Evolutionary conservation across 805 yeast species (phyloP), one percentile per base, ranked within the genome.

Genomic region (Myxozyma neglecta): DNA sequence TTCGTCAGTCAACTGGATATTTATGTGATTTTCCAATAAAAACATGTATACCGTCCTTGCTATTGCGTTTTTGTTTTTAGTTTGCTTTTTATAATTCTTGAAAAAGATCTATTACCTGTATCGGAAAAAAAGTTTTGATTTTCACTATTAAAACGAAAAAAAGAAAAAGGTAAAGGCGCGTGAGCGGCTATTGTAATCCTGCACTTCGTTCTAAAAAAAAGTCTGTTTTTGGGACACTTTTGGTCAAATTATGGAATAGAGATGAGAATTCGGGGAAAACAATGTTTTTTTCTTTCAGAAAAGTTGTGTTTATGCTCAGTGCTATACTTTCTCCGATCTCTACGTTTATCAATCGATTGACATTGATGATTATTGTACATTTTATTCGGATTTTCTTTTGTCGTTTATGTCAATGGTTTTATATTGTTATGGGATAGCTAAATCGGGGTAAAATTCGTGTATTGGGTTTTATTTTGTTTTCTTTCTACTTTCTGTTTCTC

Each of bases 1-100:
- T 53, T 45, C 49, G 49, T 53, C 55, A 51, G 55, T 51, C 55
- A 51, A 40, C 46, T 40, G 55, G 55, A 51, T 24, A 24, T 51
- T 51, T 51, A 51, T 51, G 32, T 51, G 55, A 51, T 51, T 51
- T 44, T 35, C 51, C 46, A 14, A 42, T 42, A 24, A 42, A 24
- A 44, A 46, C 51, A 53, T 45, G 49, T 53, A 43, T 42, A 35
- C 46, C n/a, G 57, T 53, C 49, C 44, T 13, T 44, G 51, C 51
- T 44, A 43, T 37, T 43, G 57, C 51, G 49, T 44, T 53, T 53
- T 53, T 46, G 57, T 53, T 53, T n/a, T 29, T 53, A 45, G 20
- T 53, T 42, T 43, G 48, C 44, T 42, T 53, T 53, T 24, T 24
- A 24, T 24, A 24, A 16, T 35, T 36, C 44, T 53, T 53, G 39